Base-by-base conservation (phyloP, 2,329 filamentous ascomycete genomes). In the Fusarium compactum region DNA sequence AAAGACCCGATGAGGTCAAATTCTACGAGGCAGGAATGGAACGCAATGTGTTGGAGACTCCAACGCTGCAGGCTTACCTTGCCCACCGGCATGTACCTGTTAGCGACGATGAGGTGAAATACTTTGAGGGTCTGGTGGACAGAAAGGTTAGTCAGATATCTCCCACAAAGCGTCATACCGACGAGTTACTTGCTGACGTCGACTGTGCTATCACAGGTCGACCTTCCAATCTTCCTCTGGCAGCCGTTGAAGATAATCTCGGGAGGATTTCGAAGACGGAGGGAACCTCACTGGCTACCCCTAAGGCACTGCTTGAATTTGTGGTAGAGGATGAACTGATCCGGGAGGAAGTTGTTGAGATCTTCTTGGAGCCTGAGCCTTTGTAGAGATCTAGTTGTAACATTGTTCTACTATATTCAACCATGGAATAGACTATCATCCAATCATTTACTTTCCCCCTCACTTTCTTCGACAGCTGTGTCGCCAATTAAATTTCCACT, bases 371-470 rank as follows among this genome's bases (percentile, higher is more conserved):
- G 2, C 9, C 16, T 16, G 15, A 34, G 5, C 3, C n/a, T 4
- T 8, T 9, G 7, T 44, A 44, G 7, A 9, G 4, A 44, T 38
- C 16, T 11, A 38, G 2, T n/a, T n/a, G 3, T 11, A 11, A 18
- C 2, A 34, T 34, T 18, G 0, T 4, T 38, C 18, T 38, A 18
- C 0, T 38, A 11, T n/a, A 38, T 38, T n/a, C 16, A 38, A 38
- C 2, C 5, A 38, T 11, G 3, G 4, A 16, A n/a, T 18, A 4
- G 5, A 38, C 18, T 6, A n/a, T n/a, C 3, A n/a, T 9, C 9
- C n/a, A 38, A 38, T 38, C 9, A n/a, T 38, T 38, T 38, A 3
- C 34, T 4, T 38, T n/a, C 18, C 5, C 34, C n/a, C 10, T 38
- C 18, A n/a, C 9, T 4, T 1, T 38, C 16, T 38, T 9, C 34